A percentile compares a stretch with the other conserved stretches of the same genome.
Evolutionary conservation across 345 rosid species (phyloP).

Genomic region (Eucalyptus pauciflora): DNA sequence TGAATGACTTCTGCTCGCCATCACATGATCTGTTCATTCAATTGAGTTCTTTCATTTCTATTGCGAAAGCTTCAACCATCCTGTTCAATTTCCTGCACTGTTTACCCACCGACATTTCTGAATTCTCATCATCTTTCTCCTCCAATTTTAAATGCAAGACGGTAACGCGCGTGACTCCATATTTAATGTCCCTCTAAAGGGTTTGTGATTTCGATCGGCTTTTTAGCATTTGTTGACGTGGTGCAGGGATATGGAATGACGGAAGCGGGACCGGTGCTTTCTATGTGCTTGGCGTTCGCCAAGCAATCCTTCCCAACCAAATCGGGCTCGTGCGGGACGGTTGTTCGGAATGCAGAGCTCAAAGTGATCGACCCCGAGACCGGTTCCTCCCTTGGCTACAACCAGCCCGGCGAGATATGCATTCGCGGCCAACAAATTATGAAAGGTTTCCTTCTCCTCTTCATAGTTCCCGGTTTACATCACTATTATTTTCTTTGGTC

Average conservation of each 20-base stretch:
- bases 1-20: background rate
- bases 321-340: conserved; percentile 92
- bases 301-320: conserved; percentile 79
- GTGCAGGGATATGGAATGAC: conserved; percentile 95
- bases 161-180: background rate
- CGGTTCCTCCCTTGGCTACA: conserved; percentile 48
- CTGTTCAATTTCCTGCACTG: background rate
- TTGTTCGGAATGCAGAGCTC: conserved; percentile 82
- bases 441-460: conserved; percentile 41
- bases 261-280: conserved; percentile 90
- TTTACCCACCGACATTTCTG: background rate
- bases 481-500: background rate
- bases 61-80: background rate
- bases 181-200: background rate
- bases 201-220: background rate
- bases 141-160: background rate
- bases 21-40: background rate
- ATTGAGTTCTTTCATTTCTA: background rate
- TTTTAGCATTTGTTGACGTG: background rate
- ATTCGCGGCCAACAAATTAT: conserved; percentile 84
- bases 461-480: background rate
- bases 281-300: conserved; percentile 84
- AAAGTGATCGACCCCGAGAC: conserved; percentile 79
- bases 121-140: background rate
- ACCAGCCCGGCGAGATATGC: conserved; percentile 90